A percentile compares a stretch with the other conserved stretches of the same genome.
phyloP scores from a whole-genome alignment of 2,329 filamentous ascomycete species.

The Cylindrodendrum hubeiense region DNA sequence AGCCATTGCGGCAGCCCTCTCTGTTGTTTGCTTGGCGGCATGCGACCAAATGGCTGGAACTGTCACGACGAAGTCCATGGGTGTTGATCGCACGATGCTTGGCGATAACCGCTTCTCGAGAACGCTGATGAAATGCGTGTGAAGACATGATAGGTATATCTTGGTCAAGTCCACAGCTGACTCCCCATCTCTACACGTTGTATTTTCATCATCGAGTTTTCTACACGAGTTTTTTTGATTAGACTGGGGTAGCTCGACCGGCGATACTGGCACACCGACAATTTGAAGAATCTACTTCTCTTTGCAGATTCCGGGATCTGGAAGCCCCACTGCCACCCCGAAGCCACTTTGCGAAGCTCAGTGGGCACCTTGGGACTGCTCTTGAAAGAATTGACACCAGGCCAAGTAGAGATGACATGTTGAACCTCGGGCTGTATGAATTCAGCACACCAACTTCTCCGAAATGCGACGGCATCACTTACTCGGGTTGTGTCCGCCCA shows the following conservation, averaged over 20 bases:
- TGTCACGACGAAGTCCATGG: slow-evolving; percentile 67
- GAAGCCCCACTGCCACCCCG: slow-evolving; percentile 63
- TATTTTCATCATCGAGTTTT: slow-evolving; percentile 51
- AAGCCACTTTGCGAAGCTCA: slow-evolving; percentile 56
- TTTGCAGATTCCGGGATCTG: slow-evolving; percentile 57
- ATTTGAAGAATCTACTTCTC: slow-evolving; percentile 60
- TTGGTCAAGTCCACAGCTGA: slow-evolving; percentile 52
- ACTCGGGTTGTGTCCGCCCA: slow-evolving; percentile 60
- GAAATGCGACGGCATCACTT: slow-evolving; percentile 34
- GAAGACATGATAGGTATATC: slow-evolving; percentile 61
- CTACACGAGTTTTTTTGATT: slow-evolving; percentile 36
- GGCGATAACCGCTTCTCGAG: slow-evolving; percentile 57
- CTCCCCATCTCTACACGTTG: slow-evolving; percentile 48
- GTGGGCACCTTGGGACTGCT: slow-evolving; percentile 62
- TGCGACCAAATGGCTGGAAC: slow-evolving; percentile 72
- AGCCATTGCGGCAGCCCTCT: slow-evolving; percentile 53
- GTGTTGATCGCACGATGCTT: slow-evolving; percentile 56
- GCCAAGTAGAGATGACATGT: slow-evolving; percentile 60
- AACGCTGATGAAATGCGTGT: slow-evolving; percentile 60
- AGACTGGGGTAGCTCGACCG: slow-evolving; percentile 18
- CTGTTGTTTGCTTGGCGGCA: slow-evolving; percentile 63
- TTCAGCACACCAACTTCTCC: slow-evolving; percentile 37
- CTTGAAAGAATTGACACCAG: slow-evolving; percentile 48
- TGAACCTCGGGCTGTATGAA: slow-evolving; percentile 53
- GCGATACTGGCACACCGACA: slow-evolving; percentile 51